Conservation (phyloP, 1,139 yeast genomes). For the Saccharomyces pastorianus region DNA sequence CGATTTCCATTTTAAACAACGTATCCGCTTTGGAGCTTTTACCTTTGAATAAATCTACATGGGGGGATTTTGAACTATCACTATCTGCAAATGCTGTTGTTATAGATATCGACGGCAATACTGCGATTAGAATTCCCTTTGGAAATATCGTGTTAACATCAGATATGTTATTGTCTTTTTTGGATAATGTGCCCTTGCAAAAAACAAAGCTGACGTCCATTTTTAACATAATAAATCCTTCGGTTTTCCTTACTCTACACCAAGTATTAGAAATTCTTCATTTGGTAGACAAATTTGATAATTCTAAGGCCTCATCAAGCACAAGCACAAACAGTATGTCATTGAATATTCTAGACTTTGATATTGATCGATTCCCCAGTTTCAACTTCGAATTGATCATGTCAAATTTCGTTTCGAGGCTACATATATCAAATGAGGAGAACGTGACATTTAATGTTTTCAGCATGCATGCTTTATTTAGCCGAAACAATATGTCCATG, state of each 20-base stretch:
- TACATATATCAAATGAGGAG: constrained; percentile 17
- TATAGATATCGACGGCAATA: constrained; percentile 13
- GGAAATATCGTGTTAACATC: constrained; percentile 24
- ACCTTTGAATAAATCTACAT: constrained; percentile 12
- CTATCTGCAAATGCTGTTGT: constrained; percentile 23
- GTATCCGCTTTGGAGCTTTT: constrained; percentile 18
- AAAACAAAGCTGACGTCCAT: constrained; percentile 17
- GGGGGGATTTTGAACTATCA: constrained; percentile 24
- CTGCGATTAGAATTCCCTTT: constrained; percentile 24
- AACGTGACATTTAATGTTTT: constrained; percentile 18
- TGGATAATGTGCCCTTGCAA: constrained; percentile 14
- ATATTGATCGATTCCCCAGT: constrained; percentile 13
- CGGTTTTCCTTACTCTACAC: constrained; percentile 19
- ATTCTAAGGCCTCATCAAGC: neutral
- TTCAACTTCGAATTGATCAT: constrained; percentile 17
- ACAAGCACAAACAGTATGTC: neutral
- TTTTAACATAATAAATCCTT: constrained; percentile 27
- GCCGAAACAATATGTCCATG: constrained; percentile 8
- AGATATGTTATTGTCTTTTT: constrained; percentile 18
- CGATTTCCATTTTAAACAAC: constrained; percentile 16
- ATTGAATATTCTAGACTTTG: neutral
- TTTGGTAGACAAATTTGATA: constrained; percentile 1
- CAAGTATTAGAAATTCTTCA: constrained; percentile 14
- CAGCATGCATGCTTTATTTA: constrained; percentile 16
- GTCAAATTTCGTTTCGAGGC: constrained; percentile 20